Conservation (phyloP, 129 eudicot species). For the Saussurea involucrata region DNA sequence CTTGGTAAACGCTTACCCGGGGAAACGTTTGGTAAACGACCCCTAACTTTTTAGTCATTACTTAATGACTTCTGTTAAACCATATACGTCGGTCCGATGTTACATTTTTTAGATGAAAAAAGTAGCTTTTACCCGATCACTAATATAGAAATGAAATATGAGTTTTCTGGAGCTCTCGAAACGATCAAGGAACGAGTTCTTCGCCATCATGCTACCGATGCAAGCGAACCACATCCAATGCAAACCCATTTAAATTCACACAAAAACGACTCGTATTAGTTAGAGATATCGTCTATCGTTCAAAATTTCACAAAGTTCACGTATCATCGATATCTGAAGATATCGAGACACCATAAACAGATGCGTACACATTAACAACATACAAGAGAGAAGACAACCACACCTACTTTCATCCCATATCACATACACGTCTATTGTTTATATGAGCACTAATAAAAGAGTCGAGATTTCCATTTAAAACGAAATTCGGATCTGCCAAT, state of each 20-base stretch:
- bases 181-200: not conserved
- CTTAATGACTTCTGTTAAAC: too few species aligned
- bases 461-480: conserved; percentile 77
- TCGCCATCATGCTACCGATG: not conserved
- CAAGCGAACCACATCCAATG: too few species aligned
- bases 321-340: not conserved
- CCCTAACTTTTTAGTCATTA: not conserved
- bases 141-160: too few species aligned
- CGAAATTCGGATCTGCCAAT: conserved; percentile 54
- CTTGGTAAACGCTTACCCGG: too few species aligned
- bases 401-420: conserved; percentile 32
- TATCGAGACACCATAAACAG: not conserved
- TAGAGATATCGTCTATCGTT: not conserved
- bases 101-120: too few species aligned
- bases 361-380: conserved; percentile 18
- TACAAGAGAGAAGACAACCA: not conserved
- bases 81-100: too few species aligned
- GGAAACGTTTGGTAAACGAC: too few species aligned
- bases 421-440: conserved; percentile 44
- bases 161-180: too few species aligned
- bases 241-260: not conserved
- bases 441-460: conserved; percentile 72
- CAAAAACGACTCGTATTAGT: not conserved
- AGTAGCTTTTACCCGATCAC: too few species aligned
- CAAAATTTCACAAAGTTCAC: conserved; percentile 12